phyloP scores from a whole-genome alignment of 768 basidiomycete species.

The Mrakia frigida region DNA sequence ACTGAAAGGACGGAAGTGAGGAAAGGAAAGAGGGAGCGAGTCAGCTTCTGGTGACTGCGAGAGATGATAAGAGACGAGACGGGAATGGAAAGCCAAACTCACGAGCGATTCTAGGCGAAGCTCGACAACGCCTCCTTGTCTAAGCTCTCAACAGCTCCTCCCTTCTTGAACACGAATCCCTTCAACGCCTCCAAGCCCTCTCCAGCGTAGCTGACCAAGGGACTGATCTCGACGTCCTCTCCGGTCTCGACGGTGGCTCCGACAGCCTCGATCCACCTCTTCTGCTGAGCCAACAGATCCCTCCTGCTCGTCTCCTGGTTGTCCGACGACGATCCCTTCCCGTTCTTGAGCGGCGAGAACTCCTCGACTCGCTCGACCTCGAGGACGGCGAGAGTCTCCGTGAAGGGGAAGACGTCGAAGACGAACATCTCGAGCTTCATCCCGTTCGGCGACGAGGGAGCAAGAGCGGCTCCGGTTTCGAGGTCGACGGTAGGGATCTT shows the following conservation, averaged over 20 bases:
- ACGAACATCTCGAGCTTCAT: constrained; percentile 99
- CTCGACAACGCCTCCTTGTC: constrained; percentile 1
- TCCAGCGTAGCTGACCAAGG: constrained; percentile 81
- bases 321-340: constrained; percentile 83
- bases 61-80: not conserved
- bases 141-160: constrained; percentile 50
- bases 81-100: not conserved
- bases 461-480: constrained; percentile 60
- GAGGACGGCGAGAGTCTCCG: constrained; percentile 60
- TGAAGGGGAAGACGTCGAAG: constrained; percentile 96
- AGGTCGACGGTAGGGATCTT: constrained; percentile 85
- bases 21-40: too few relatives aligned
- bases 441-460: constrained; percentile 87
- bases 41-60: too few relatives aligned
- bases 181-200: constrained; percentile 77
- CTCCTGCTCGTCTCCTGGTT: constrained; percentile 83
- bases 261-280: constrained; percentile 69
- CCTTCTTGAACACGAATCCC: constrained; percentile 71
- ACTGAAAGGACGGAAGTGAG: too few relatives aligned
- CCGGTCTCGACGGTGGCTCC: constrained; percentile 57
- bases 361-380: constrained; percentile 84
- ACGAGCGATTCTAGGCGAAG: not conserved
- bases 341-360: constrained; percentile 97
- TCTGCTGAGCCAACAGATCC: constrained; percentile 83
- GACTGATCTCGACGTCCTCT: constrained; percentile 79